A percentile compares a stretch with the other conserved stretches of the same genome.
These are phyloP conservation scores for Apiospora aurea DNA, from an alignment of 2,329 filamentous ascomycete genomes.

Conservation along the genomic window DNA sequence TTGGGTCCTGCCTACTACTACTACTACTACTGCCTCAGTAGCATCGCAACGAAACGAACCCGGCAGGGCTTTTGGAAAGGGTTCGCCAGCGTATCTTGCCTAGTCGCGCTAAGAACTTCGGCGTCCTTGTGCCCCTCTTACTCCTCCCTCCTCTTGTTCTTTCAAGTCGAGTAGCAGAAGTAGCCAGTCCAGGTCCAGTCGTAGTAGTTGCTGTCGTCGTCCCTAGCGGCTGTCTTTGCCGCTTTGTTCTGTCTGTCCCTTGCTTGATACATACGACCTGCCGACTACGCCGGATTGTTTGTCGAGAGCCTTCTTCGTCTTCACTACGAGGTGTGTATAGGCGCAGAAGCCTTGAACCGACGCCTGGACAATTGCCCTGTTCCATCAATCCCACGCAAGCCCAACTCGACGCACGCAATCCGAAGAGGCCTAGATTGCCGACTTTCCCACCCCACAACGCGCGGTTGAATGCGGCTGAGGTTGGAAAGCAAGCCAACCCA, in stretches of 20 bases:
- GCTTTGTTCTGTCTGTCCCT: not conserved
- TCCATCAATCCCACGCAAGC: not conserved
- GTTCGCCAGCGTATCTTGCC: slow-evolving; percentile 2
- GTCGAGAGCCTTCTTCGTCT: not conserved
- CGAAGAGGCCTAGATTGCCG: slow-evolving; percentile 4
- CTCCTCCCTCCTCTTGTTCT: not conserved
- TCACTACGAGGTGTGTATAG: not conserved
- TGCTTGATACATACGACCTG: not conserved
- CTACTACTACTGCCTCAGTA: not conserved
- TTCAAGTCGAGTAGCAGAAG: not conserved
- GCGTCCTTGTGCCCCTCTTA: not conserved
- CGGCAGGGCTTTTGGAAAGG: not conserved
- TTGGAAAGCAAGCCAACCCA: slow-evolving; percentile 18
- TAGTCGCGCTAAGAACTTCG: slow-evolving; percentile 1
- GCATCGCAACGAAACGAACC: not conserved
- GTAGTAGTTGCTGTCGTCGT: not conserved
- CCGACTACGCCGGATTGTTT: not conserved
- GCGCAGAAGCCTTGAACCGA: not conserved
- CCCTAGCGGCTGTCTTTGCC: not conserved
- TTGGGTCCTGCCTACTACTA: not conserved
- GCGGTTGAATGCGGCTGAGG: slow-evolving; percentile 19
- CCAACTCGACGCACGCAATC: not conserved
- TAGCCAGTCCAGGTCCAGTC: not conserved
- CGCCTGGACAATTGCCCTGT: not conserved
- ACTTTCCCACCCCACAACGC: not conserved